A percentile compares a stretch with the other conserved stretches of the same genome.
Conservation (phyloP, 1,139 yeast species). For the Saccharomyces uvarum region DNA sequence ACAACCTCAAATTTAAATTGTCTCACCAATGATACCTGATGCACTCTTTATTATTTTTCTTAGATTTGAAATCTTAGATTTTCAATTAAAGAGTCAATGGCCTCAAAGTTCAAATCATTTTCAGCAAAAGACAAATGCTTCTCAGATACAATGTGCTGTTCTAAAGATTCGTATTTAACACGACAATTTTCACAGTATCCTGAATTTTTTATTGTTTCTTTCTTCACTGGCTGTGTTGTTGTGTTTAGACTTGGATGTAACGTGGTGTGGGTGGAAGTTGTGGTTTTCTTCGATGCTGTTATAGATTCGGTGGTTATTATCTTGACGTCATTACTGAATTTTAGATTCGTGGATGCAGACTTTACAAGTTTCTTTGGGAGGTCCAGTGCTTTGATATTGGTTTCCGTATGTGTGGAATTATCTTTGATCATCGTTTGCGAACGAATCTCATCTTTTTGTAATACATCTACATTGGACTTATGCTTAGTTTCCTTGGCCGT, state of each 20-base stretch:
- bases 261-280: neutral
- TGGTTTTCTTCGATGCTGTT: constrained; percentile 3
- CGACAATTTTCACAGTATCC: constrained; percentile 95
- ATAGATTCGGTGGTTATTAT: neutral
- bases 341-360: constrained; percentile 1
- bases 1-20: neutral
- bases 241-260: neutral
- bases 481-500: neutral
- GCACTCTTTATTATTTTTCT: neutral
- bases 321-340: neutral
- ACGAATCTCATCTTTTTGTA: neutral
- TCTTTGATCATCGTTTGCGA: neutral
- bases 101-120: constrained; percentile 61
- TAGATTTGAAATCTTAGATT: constrained; percentile 35
- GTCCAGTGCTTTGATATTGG: neutral
- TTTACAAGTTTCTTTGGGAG: neutral
- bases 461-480: neutral
- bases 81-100: constrained; percentile 63
- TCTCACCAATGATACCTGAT: neutral
- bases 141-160: constrained; percentile 61
- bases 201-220: constrained; percentile 26
- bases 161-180: constrained; percentile 73
- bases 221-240: constrained; percentile 6
- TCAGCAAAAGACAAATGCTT: constrained; percentile 78
- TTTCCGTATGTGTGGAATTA: neutral